phyloP scores from a whole-genome alignment of 1,284 basidiomycete species.

The Malassezia pachydermatis region DNA sequence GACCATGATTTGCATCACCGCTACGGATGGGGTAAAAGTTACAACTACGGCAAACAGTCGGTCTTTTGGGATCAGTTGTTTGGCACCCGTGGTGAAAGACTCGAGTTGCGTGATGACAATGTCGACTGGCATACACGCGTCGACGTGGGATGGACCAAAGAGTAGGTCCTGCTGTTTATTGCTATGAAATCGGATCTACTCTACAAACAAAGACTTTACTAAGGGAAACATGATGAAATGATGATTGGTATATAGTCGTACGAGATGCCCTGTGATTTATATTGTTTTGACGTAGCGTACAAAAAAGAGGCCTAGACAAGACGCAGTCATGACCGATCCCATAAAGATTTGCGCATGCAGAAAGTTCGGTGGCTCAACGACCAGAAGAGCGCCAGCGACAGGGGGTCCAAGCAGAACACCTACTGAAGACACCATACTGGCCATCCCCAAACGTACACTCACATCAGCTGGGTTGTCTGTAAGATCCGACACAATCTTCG shows the following conservation, averaged over 20 bases:
- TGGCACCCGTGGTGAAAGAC: constrained; percentile 28
- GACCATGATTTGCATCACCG: constrained; percentile 47
- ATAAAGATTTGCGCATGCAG: background rate
- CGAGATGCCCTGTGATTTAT: too few relatives aligned
- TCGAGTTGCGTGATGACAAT: constrained; percentile 23
- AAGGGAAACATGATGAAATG: too few relatives aligned
- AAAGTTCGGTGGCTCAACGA: background rate
- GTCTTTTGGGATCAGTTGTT: constrained; percentile 40
- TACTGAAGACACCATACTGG: constrained; percentile 1
- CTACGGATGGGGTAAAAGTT: constrained; percentile 28
- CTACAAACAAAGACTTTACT: too few relatives aligned
- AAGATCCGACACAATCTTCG: constrained; percentile 11
- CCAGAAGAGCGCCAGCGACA: constrained; percentile 19
- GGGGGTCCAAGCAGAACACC: constrained; percentile 24
- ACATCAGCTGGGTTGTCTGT: constrained; percentile 11
- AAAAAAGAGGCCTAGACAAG: background rate
- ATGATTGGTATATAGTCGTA: too few relatives aligned
- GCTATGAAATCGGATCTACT: too few relatives aligned
- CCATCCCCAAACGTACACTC: constrained; percentile 1
- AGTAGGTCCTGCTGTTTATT: too few relatives aligned
- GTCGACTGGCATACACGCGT: constrained; percentile 15
- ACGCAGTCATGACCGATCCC: background rate
- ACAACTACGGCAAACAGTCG: constrained; percentile 44
- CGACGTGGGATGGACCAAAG: too few relatives aligned
- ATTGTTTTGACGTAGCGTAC: background rate